A percentile compares a stretch with the other conserved stretches of the same genome.
Evolutionary conservation across 1,284 basidiomycete genomes (phyloP).

Genomic region (Irpex rosettiformis): DNA sequence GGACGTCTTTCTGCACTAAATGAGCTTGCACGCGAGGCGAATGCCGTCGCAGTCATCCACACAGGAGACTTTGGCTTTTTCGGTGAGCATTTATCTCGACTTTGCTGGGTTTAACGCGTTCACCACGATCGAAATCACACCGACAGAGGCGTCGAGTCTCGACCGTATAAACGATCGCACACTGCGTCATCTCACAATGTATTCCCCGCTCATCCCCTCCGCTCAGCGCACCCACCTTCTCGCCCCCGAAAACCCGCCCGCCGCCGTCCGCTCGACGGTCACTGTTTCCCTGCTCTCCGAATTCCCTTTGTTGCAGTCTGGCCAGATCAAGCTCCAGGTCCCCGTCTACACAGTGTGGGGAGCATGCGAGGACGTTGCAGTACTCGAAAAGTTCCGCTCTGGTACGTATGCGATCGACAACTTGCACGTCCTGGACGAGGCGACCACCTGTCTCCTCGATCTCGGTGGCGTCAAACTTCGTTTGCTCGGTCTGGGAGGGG

Average conservation of each 20-base stretch:
- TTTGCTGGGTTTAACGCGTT: slow-evolving; percentile 1
- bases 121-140: background rate
- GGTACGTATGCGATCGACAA: slow-evolving; percentile 83
- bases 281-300: slow-evolving; percentile 82
- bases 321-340: slow-evolving; percentile 83
- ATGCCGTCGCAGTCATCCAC: slow-evolving; percentile 94
- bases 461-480: slow-evolving; percentile 92
- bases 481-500: slow-evolving; percentile 92
- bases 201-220: slow-evolving; percentile 91
- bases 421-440: slow-evolving; percentile 91
- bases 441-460: slow-evolving; percentile 86
- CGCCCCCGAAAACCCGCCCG: slow-evolving; percentile 56
- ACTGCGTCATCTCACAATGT: slow-evolving; percentile 93
- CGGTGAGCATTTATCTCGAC: slow-evolving; percentile 42
- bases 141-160: slow-evolving; percentile 72
- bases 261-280: slow-evolving; percentile 61
- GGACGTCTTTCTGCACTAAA: slow-evolving; percentile 87
- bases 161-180: slow-evolving; percentile 93
- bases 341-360: slow-evolving; percentile 98
- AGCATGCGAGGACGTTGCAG: slow-evolving; percentile 92
- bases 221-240: slow-evolving; percentile 82
- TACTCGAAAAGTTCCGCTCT: slow-evolving; percentile 90
- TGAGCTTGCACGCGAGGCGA: slow-evolving; percentile 83
- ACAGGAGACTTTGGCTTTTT: slow-evolving; percentile 99
- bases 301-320: slow-evolving; percentile 86